These are phyloP conservation scores for Porogramme epimiltina DNA, from an alignment of 1,284 basidiomycete species.

Conservation along the genomic window DNA sequence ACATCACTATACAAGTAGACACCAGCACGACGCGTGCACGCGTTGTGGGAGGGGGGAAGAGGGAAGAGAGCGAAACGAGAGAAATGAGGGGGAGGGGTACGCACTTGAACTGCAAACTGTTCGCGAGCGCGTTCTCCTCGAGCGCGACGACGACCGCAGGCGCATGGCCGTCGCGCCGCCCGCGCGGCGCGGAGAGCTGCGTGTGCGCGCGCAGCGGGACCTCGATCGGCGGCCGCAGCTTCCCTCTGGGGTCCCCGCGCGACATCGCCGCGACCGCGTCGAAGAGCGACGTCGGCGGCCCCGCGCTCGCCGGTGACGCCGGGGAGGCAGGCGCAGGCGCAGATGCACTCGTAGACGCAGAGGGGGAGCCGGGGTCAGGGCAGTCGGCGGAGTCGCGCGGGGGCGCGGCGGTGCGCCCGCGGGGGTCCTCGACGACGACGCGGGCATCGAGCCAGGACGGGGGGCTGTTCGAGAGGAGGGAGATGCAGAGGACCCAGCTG, in stretches of 20 bases:
- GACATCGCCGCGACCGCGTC: constrained; percentile 7
- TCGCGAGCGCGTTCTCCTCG: constrained; percentile 44
- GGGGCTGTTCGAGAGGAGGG: constrained; percentile 58
- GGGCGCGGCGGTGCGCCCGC: neutral
- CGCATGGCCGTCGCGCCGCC: constrained; percentile 11
- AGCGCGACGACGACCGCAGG: constrained; percentile 42
- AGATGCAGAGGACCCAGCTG: constrained; percentile 58
- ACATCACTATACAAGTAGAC: too few species aligned
- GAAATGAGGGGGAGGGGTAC: constrained; percentile 34
- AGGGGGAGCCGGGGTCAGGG: too few species aligned
- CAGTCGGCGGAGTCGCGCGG: neutral
- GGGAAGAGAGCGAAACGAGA: too few species aligned
- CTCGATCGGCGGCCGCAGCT: constrained; percentile 41
- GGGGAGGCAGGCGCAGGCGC: constrained; percentile 11
- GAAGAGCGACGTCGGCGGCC: constrained; percentile 9
- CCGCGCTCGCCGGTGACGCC: constrained; percentile 12
- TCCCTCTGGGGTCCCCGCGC: constrained; percentile 14
- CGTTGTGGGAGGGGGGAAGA: too few species aligned
- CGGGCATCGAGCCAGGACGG: constrained; percentile 62
- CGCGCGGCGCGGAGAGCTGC: constrained; percentile 23
- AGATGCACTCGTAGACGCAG: too few species aligned
- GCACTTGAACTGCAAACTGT: constrained; percentile 59
- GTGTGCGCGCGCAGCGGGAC: constrained; percentile 43
- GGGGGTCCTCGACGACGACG: constrained; percentile 51
- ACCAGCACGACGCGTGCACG: too few species aligned